Evolutionary conservation across 306 rosid species (phyloP), one percentile per base, ranked within the genome.

Genomic region (Glycine tomentella): DNA sequence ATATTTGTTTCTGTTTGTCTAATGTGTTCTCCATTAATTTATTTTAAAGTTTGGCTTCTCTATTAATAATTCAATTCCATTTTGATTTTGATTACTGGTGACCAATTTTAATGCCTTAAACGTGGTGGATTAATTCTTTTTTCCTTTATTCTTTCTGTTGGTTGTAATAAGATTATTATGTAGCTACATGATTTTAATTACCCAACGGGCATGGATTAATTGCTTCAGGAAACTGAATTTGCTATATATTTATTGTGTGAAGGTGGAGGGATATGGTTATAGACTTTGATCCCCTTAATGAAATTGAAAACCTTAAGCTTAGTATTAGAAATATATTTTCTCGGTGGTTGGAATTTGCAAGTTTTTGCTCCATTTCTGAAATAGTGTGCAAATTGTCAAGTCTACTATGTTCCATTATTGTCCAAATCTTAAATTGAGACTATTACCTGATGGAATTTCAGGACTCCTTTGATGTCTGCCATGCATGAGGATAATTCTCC

Each of bases 401-500:
- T 25, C 31, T 25, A 25, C 31, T 25, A 25, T 25, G 31, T 59
- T 82, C 62, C 74, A 13, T 45, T 57, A 7, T 69, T 46, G 50
- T 45, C 50, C 44, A 55, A 68, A 38, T 44, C 77, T 25, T 78
- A 50, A n/a, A 69, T 61, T 63, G 44, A 44, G 72, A 74, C 15
- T 63, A 1, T 67, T 75, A 25, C 14, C 72, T 31, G 53, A 79
- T 79, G 82, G 57, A 31, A 72, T 76, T 86, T 80, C 93, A 92
- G 98, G 77, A 91, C 97, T 48, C 92, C 93, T 7, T 68, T 77
- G 79, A 87, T 94, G 90, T 97, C 98, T 78, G 89, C 90, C 34
- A 91, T 94, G 98, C 98, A 91, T 14, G 91, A 90, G 83, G 98
- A 94, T 81, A 88, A 88, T 80, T 87, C 97, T 48, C 90, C 88